Percentiles rank a stretch among this genome's conserved stretches.
Conservation (phyloP, 2,329 filamentous ascomycete genomes). For the Chalaropsis thielavioides region DNA sequence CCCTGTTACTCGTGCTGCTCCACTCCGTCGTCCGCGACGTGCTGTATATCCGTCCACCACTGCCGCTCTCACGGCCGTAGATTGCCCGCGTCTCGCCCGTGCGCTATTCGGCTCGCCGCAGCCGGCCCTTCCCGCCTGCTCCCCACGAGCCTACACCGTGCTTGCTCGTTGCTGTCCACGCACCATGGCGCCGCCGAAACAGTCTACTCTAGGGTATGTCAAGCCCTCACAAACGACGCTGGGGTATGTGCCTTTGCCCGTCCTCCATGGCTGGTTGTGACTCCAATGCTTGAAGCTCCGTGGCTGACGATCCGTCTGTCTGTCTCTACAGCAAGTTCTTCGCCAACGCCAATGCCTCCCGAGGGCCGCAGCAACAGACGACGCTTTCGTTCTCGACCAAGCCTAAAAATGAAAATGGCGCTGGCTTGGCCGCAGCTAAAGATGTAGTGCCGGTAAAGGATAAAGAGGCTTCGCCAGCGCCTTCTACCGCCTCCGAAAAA, state of each 20-base stretch:
- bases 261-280: not conserved
- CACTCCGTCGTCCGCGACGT: not conserved
- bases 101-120: not conserved
- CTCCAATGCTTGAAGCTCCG: not conserved
- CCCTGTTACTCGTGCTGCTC: not conserved
- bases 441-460: conserved; percentile 17
- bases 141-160: not conserved
- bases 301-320: not conserved
- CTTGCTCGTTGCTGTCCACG: conserved; percentile 18
- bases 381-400: conserved; percentile 62
- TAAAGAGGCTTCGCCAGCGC: conserved; percentile 19
- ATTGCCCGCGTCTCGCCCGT: not conserved
- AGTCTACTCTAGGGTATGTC: conserved; percentile 82
- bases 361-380: conserved; percentile 53
- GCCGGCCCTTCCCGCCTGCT: not conserved
- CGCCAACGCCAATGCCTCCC: conserved; percentile 43
- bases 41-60: not conserved
- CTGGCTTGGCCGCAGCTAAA: not conserved
- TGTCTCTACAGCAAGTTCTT: conserved; percentile 68
- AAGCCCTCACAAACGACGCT: conserved; percentile 58
- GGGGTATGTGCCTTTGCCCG: conserved; percentile 44
- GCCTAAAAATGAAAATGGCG: conserved; percentile 22
- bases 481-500: conserved; percentile 18
- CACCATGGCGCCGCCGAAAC: conserved; percentile 43
- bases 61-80: too few relatives aligned